These are phyloP conservation scores for Saccharomycopsis babjevae DNA, from an alignment of 805 yeast species.

Conservation along the genomic window DNA sequence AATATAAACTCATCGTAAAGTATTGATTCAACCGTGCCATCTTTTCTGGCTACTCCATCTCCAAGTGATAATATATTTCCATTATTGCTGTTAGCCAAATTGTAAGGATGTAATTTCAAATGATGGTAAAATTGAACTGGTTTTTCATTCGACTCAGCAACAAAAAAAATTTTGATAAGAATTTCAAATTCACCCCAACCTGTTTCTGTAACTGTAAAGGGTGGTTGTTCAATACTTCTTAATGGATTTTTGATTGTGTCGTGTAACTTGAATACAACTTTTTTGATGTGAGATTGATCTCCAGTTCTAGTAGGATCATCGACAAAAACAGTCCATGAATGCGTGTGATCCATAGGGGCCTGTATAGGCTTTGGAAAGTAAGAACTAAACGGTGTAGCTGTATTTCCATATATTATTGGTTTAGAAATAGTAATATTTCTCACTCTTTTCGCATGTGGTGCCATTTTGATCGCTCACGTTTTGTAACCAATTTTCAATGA, in stretches of 20 bases:
- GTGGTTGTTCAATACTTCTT: constrained; percentile 82
- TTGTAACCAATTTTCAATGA: background rate
- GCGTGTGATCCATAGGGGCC: constrained; percentile 87
- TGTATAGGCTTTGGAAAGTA: constrained; percentile 37
- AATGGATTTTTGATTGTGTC: constrained; percentile 86
- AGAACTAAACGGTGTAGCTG: constrained; percentile 56
- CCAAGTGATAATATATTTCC: constrained; percentile 33
- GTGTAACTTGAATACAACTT: constrained; percentile 89
- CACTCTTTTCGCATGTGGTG: constrained; percentile 16
- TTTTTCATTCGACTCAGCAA: constrained; percentile 81
- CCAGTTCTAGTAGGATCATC: constrained; percentile 65
- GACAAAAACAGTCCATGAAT: constrained; percentile 89
- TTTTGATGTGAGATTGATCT: constrained; percentile 73
- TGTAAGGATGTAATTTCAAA: constrained; percentile 81
- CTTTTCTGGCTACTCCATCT: constrained; percentile 19
- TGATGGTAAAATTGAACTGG: constrained; percentile 80
- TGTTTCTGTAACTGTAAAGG: constrained; percentile 90
- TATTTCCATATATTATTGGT: constrained; percentile 76
- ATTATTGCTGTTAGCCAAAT: constrained; percentile 25
- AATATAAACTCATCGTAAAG: constrained; percentile 87
- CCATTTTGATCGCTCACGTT: constrained; percentile 9
- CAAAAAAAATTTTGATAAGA: constrained; percentile 75
- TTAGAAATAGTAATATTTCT: constrained; percentile 56
- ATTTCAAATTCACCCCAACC: constrained; percentile 99
- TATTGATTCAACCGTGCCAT: constrained; percentile 43